phyloP scores from a whole-genome alignment of 306 rosid genomes.

The Inga leiocalycina region DNA sequence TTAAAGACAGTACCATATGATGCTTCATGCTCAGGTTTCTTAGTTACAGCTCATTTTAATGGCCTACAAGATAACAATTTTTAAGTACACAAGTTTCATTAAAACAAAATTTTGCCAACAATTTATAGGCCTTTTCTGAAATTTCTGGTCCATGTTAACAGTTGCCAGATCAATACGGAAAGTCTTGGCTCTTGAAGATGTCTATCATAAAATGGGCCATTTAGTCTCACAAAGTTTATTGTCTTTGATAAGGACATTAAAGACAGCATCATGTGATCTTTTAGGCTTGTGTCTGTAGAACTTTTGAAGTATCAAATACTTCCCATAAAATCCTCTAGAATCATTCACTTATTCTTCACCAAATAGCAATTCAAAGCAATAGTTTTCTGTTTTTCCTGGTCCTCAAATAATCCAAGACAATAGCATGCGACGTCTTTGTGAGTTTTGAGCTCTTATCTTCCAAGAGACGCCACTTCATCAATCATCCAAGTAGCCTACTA shows the following conservation, averaged over 20 bases:
- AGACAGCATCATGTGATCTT: slow-evolving; percentile 26
- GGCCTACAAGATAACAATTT: neutral
- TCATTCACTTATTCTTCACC: neutral
- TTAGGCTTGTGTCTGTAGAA: neutral
- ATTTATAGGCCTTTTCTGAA: neutral
- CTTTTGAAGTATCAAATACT: neutral
- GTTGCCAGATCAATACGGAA: neutral
- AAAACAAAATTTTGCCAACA: neutral
- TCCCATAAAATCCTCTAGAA: neutral
- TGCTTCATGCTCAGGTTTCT: neutral
- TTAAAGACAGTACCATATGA: neutral
- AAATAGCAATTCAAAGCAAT: neutral
- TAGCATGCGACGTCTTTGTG: neutral
- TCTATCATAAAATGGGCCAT: slow-evolving; percentile 1
- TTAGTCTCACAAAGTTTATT: neutral
- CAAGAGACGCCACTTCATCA: slow-evolving; percentile 4
- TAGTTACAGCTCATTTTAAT: neutral
- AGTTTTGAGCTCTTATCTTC: neutral
- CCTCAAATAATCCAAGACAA: slow-evolving; percentile 35
- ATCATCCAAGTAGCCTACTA: neutral
- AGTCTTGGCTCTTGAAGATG: neutral
- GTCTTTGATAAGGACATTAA: neutral
- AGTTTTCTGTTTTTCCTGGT: slow-evolving; percentile 37
- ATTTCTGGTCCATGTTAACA: neutral
- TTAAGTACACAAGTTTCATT: neutral